Conservation (phyloP, 768 basidiomycete genomes). For the Russula earlei region DNA sequence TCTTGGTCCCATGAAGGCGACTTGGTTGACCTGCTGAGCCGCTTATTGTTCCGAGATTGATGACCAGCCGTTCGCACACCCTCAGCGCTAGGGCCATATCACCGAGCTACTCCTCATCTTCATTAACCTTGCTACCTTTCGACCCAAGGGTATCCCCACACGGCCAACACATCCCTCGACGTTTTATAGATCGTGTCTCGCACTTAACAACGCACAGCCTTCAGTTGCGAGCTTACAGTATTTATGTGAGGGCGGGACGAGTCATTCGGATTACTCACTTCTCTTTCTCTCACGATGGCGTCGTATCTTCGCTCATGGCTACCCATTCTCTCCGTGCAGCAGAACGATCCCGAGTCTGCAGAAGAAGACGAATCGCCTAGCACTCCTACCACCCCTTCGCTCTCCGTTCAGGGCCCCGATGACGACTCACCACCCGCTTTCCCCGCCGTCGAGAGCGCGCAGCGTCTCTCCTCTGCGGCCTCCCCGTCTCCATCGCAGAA, state of each 20-base stretch:
- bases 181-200: too few species aligned
- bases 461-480: constrained; percentile 36
- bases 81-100: background rate
- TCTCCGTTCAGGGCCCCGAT: constrained; percentile 30
- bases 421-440: constrained; percentile 66
- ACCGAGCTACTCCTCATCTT: background rate
- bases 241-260: too few species aligned
- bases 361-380: constrained; percentile 27
- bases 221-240: too few species aligned
- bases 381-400: constrained; percentile 35
- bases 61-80: too few species aligned
- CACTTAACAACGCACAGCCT: background rate
- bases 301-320: constrained; percentile 19
- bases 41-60: too few species aligned
- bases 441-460: constrained; percentile 62
- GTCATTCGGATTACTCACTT: background rate
- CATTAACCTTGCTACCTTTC: too few species aligned
- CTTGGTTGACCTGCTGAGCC: background rate
- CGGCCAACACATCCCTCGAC: too few species aligned
- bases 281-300: constrained; percentile 3
- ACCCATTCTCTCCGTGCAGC: background rate
- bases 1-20: background rate
- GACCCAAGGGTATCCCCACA: background rate
- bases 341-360: constrained; percentile 15
- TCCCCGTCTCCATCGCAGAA: constrained; percentile 22